phyloP scores from a whole-genome alignment of 768 basidiomycete species.

The Rhodosporidiobolus sp. region DNA sequence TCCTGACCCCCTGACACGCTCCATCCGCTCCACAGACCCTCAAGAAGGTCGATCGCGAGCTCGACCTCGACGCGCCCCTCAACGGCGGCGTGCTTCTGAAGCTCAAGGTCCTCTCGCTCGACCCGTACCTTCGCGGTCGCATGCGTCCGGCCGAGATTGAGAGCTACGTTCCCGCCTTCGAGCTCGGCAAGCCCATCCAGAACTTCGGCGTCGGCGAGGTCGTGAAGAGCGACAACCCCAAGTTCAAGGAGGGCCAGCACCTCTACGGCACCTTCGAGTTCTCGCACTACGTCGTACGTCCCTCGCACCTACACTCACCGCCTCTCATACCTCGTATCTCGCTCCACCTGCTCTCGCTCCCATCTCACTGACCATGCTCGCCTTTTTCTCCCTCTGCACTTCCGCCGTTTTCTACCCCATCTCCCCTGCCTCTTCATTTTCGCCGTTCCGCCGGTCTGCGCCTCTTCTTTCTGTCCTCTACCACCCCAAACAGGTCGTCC shows the following conservation, averaged over 20 bases:
- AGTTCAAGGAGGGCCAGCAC: constrained; percentile 41
- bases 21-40: constrained; percentile 5
- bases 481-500: constrained; percentile 20
- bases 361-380: too few species aligned
- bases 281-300: constrained; percentile 24
- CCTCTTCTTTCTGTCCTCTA: too few species aligned
- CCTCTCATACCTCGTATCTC: neutral
- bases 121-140: constrained; percentile 45
- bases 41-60: constrained; percentile 29
- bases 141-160: constrained; percentile 34
- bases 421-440: too few species aligned
- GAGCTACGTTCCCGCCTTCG: constrained; percentile 45
- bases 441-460: too few species aligned
- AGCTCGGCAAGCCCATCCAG: constrained; percentile 30
- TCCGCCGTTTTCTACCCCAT: too few species aligned
- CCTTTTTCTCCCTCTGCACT: too few species aligned
- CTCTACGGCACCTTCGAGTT: constrained; percentile 43
- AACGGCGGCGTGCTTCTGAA: constrained; percentile 40
- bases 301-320: constrained; percentile 5
- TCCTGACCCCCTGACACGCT: neutral
- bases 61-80: constrained; percentile 43
- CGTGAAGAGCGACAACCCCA: constrained; percentile 37
- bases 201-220: constrained; percentile 46
- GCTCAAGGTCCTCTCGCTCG: constrained; percentile 41
- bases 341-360: neutral